These are phyloP conservation scores for Dactylellina parvicollis DNA, from an alignment of 2,329 filamentous ascomycete species.

Conservation along the genomic window DNA sequence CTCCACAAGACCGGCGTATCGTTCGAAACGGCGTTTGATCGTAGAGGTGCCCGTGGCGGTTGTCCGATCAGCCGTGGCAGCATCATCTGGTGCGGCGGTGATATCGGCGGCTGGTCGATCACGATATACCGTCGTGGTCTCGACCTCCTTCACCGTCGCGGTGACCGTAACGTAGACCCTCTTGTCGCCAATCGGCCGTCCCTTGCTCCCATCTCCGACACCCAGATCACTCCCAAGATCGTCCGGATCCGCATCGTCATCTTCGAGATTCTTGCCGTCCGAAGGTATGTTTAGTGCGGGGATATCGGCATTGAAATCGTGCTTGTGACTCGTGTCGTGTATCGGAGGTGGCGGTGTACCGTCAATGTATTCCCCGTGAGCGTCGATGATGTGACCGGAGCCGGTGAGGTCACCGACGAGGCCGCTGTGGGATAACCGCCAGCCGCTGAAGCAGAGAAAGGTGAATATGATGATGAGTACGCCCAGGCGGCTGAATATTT, in stretches of 20 bases:
- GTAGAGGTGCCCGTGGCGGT: constrained; percentile 14
- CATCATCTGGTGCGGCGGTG: not conserved
- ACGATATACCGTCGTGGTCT: constrained; percentile 19
- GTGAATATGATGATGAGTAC: constrained; percentile 26
- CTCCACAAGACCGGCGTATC: constrained; percentile 45
- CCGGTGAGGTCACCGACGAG: constrained; percentile 38
- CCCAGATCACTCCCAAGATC: constrained; percentile 12
- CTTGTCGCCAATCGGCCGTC: not conserved
- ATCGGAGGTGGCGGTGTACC: constrained; percentile 20
- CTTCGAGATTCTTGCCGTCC: not conserved
- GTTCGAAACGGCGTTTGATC: constrained; percentile 38
- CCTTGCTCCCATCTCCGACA: constrained; percentile 27
- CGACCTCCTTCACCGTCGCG: constrained; percentile 22
- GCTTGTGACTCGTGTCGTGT: constrained; percentile 34
- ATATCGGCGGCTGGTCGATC: not conserved
- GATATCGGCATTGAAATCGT: constrained; percentile 14
- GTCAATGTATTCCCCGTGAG: constrained; percentile 36
- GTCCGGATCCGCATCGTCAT: constrained; percentile 20
- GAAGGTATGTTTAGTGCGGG: not conserved
- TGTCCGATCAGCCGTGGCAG: not conserved
- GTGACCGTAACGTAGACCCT: constrained; percentile 22
- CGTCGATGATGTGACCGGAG: constrained; percentile 33
- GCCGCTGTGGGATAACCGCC: constrained; percentile 34
- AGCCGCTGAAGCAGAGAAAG: constrained; percentile 43
- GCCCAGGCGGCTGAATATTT: constrained; percentile 32